Conservation (phyloP, 352 stramenopile species). For the Phytophthora tentaculata region DNA sequence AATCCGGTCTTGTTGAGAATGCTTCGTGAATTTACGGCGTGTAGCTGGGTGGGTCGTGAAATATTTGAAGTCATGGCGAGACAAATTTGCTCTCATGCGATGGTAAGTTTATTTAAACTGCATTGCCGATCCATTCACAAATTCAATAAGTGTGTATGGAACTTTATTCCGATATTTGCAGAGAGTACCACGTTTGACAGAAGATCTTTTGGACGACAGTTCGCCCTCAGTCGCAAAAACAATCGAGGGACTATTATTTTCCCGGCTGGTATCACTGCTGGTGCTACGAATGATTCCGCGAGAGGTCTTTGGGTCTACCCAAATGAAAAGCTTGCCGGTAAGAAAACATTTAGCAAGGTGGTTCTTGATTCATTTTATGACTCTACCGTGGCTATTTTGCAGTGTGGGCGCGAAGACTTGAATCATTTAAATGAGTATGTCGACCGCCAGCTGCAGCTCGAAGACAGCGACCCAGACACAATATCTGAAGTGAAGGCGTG, state of each 20-base stretch:
- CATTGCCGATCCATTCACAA: background rate
- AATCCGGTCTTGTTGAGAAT: slow-evolving; percentile 50
- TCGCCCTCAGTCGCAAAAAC: slow-evolving; percentile 35
- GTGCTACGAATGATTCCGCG: slow-evolving; percentile 68
- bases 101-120: slow-evolving; percentile 26
- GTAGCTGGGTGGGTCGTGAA: slow-evolving; percentile 35
- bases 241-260: slow-evolving; percentile 67
- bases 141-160: slow-evolving; percentile 10
- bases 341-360: background rate
- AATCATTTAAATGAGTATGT: slow-evolving; percentile 39
- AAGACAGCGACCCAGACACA: background rate
- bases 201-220: slow-evolving; percentile 54
- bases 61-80: slow-evolving; percentile 31
- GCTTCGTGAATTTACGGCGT: slow-evolving; percentile 47
- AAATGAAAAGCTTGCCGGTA: slow-evolving; percentile 29
- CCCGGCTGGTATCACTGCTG: slow-evolving; percentile 59
- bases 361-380: slow-evolving; percentile 1
- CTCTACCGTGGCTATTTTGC: no score
- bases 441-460: slow-evolving; percentile 12
- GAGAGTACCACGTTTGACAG: slow-evolving; percentile 48
- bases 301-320: slow-evolving; percentile 20
- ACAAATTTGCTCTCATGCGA: slow-evolving; percentile 42
- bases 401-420: slow-evolving; percentile 45
- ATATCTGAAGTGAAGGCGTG: background rate
- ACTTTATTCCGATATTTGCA: slow-evolving; percentile 14